Conservation (phyloP, 441 rosid species). For the Viola pubescens region DNA sequence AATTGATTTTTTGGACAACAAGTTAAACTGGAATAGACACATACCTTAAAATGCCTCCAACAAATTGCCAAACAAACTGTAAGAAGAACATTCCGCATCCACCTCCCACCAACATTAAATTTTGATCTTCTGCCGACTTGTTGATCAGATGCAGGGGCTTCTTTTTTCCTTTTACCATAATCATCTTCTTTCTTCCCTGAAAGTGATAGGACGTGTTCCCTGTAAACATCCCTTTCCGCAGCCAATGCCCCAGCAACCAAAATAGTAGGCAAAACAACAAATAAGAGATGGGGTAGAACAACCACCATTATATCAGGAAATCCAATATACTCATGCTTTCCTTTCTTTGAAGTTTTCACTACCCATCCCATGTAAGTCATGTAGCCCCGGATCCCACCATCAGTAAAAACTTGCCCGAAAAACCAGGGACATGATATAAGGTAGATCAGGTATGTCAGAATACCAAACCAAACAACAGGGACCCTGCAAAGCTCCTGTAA, state of each 20-base stretch:
- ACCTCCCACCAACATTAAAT: conserved; percentile 28
- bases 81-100: conserved; percentile 50
- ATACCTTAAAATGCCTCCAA: conserved; percentile 80
- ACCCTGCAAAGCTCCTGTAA: conserved; percentile 66
- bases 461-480: conserved; percentile 54
- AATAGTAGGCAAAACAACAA: conserved; percentile 56
- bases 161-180: conserved; percentile 26
- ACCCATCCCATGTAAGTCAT: conserved; percentile 92
- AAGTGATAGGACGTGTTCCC: conserved; percentile 40
- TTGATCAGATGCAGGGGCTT: conserved; percentile 19
- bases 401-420: conserved; percentile 60
- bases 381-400: conserved; percentile 41
- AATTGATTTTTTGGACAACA: neutral
- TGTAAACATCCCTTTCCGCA: conserved; percentile 53
- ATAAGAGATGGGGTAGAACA: conserved; percentile 71
- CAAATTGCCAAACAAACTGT: conserved; percentile 47
- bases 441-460: conserved; percentile 51
- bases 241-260: conserved; percentile 47
- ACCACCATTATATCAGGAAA: conserved; percentile 76
- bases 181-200: conserved; percentile 67
- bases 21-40: conserved; percentile 4
- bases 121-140: conserved; percentile 24
- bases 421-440: conserved; percentile 76
- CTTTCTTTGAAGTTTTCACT: conserved; percentile 26
- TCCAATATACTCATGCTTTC: conserved; percentile 48